Conservation (phyloP, 1,284 basidiomycete genomes). For the Leccinum griseonigrum region DNA sequence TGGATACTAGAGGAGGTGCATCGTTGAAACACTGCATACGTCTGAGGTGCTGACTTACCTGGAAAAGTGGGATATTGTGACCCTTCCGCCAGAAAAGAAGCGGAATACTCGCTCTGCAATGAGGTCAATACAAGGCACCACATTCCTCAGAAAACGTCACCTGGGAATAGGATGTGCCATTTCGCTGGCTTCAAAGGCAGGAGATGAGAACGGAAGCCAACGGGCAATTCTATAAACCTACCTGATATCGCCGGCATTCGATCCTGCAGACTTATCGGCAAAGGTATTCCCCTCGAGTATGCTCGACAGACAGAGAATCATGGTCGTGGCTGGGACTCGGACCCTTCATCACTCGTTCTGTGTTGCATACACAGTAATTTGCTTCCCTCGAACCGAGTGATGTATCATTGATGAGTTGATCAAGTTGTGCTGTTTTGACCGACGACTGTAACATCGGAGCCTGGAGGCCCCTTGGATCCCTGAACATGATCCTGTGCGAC, state of each 20-base stretch:
- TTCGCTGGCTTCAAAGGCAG: constrained; percentile 33
- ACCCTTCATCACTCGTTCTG: background rate
- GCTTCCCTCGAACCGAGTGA: background rate
- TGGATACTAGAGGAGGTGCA: constrained; percentile 4
- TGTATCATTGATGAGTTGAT: background rate
- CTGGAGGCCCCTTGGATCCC: background rate
- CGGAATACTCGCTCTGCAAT: constrained; percentile 64
- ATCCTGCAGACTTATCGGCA: no score
- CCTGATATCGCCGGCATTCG: constrained; percentile 27
- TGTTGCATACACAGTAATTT: background rate
- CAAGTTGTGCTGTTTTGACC: background rate
- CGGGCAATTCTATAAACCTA: constrained; percentile 37
- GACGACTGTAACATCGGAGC: background rate
- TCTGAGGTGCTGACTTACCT: constrained; percentile 19
- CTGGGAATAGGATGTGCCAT: constrained; percentile 54
- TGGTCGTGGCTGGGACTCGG: no score
- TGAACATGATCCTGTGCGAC: background rate
- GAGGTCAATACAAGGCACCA: background rate
- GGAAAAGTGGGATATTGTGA: constrained; percentile 57
- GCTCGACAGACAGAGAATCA: no score
- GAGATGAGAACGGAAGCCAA: background rate
- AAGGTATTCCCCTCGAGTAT: no score
- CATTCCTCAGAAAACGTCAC: constrained; percentile 1
- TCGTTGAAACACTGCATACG: background rate
- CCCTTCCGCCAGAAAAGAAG: constrained; percentile 52